Evolutionary conservation across 2,329 filamentous ascomycete genomes (phyloP), one percentile per base, ranked within the genome.

Genomic region (Chrysosporium queenslandicum): DNA sequence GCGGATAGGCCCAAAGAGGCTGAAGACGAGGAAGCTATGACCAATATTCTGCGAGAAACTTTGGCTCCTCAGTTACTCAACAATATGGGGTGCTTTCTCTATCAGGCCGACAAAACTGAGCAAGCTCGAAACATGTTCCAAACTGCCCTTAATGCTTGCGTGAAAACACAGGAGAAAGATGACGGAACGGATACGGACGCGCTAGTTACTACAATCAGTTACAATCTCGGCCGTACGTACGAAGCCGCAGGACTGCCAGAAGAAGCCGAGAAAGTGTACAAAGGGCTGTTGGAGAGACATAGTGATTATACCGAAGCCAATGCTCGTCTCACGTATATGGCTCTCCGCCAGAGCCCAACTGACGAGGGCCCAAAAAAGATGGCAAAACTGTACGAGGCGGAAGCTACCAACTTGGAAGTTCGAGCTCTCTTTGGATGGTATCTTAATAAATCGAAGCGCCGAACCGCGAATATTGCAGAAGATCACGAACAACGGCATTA

Each of bases 51-150:
- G 25, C 83, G 89, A 50, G 86, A 90, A 64, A 77, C 85, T 54
- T 74, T 98, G 1, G 87, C 90, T 1, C 92, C 92, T 3, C 89
- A 95, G 63, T 76, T 97, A 1, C 77, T 98, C 40, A 98, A 97
- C 75, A 98, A 98, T 66, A 94, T 97, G 65, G 92, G 87, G 4
- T 96, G 90, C 68, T 97, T 97, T 70, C 82, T 94, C 60, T 96
- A 88, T 59, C 89, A 95, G 64, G 78, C 82, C 1, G 89, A 94
- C 61, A 89, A 88, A 64, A 83, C 86, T 57, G 81, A 85, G 18
- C 76, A 81, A 56, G 90, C 92, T 20, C 84, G 87, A 58, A 84
- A 91, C 47, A 79, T 94, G 71, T 98, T 97, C 65, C 87, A 98
- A 67, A 83, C 86, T n/a, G 92, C 90, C 0, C 73, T 98, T 50